Conservation (phyloP, 2,329 filamentous ascomycete species). For the Aspergillus sp. region DNA sequence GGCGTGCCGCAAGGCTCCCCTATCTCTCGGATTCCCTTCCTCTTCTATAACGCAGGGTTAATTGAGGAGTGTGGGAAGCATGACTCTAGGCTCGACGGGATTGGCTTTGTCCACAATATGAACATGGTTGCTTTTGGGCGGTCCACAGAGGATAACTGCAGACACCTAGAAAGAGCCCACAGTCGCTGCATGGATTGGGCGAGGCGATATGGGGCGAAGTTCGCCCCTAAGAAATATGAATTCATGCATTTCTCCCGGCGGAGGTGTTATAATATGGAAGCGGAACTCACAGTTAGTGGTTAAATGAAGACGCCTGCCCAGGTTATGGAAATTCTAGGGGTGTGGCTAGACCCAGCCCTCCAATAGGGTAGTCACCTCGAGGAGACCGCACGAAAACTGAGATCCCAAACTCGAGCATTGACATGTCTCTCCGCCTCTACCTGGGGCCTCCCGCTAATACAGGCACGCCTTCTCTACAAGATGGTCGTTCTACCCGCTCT, state of each 20-base stretch:
- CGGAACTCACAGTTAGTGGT: not conserved
- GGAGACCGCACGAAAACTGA: not conserved
- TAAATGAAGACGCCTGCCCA: not conserved
- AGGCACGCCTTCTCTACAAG: not conserved
- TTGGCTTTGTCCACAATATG: conserved; percentile 9
- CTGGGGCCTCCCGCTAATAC: not conserved
- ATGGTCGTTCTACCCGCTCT: not conserved
- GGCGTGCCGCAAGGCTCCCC: conserved; percentile 19
- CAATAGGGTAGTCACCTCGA: not conserved
- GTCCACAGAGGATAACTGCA: not conserved
- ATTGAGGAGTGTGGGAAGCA: conserved; percentile 9
- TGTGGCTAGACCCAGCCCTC: not conserved
- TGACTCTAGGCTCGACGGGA: not conserved
- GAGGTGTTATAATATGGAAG: not conserved
- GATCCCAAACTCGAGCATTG: not conserved
- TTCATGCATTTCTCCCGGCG: conserved; percentile 3
- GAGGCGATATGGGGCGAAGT: conserved; percentile 1
- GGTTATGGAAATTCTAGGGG: not conserved
- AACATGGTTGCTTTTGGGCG: not conserved
- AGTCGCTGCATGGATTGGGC: not conserved
- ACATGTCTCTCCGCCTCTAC: not conserved
- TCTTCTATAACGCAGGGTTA: conserved; percentile 22
- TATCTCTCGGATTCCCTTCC: conserved; percentile 20
- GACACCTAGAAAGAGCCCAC: not conserved
- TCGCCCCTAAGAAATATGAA: conserved; percentile 3